Base-by-base conservation (phyloP, 768 basidiomycete species). In the Cantharellus anzutake region DNA sequence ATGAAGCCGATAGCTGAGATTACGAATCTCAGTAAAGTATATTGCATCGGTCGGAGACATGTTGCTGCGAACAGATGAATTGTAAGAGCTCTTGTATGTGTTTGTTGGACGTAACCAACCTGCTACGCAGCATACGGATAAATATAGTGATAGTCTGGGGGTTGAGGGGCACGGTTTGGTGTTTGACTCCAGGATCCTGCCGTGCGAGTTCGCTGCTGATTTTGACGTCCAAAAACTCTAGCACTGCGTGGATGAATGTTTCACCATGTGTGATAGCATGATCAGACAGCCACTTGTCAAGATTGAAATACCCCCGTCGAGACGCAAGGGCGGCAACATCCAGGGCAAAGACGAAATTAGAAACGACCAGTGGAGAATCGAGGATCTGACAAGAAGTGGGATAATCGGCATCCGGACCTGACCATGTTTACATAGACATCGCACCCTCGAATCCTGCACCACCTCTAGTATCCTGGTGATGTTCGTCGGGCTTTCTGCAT, bases 281-380 rank as follows among this genome's bases (percentile, higher is more conserved):
- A 69, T 90, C 86, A 11, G 86, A 82, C 14, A 98, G 75, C 93
- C 94, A 99, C 71, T 94, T 93, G 72, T 96, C 93, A 51, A 99
- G 75, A 66, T 99, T 92, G 66, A 98, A 75, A 67, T 92, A 89
- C 70, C 97, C 94, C 65, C 91, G 75, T 48, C 91, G 82, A 41
- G 89, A 91, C 7, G 96, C 94, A 50, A 96, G 73, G 3, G 92
- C 86, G 34, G 96, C 96, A 57, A 97, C 84, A 69, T 99, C 96
- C 51, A 98, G 78, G 1, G 91, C 84, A 66, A 98, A 89, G 4
- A 80, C 80, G 65, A 91, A 90, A 2, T 91, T 87, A 3, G 84
- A 81, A 48, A 90, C 84, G 67, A 89, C 86, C 55, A 99, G 77
- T 29, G 98, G 75, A n/a, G 88, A 78, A 68, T 94, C 92, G 55